A percentile compares a stretch with the other conserved stretches of the same genome.
Evolutionary conservation across 2,329 filamentous ascomycete genomes (phyloP).

Genomic region (Botryotinia globosa): DNA sequence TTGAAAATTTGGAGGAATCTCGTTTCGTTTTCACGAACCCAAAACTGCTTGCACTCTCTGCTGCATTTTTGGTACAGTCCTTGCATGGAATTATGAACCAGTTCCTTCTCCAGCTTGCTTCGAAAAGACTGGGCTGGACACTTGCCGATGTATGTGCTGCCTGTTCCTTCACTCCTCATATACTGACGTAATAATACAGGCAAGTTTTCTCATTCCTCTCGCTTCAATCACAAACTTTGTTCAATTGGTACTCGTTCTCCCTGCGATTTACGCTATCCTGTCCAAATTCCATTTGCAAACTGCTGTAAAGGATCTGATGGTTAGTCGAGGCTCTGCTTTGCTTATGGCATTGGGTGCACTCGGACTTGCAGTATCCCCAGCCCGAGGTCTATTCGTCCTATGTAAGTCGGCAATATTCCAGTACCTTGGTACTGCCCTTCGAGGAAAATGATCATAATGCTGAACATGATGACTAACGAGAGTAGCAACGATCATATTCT

Average conservation of each 20-base stretch:
- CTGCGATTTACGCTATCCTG: constrained; percentile 21
- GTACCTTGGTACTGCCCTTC: too few species aligned
- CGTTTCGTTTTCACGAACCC: constrained; percentile 30
- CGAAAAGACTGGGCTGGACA: constrained; percentile 43
- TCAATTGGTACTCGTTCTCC: constrained; percentile 26
- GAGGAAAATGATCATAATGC: not conserved
- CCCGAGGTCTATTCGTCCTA: constrained; percentile 17
- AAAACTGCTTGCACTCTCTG: constrained; percentile 17
- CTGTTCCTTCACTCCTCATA: not conserved
- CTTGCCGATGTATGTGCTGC: constrained; percentile 42
- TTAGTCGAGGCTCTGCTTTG: constrained; percentile 34
- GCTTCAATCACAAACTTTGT: constrained; percentile 22
- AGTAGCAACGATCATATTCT: constrained; percentile 45
- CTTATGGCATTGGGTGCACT: constrained; percentile 20
- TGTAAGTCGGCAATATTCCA: constrained; percentile 16
- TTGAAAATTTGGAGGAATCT: constrained; percentile 20
- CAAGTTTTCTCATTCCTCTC: constrained; percentile 27
- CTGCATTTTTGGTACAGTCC: constrained; percentile 20
- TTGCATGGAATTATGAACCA: constrained; percentile 26
- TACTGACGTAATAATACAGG: constrained; percentile 17
- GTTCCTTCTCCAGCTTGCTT: constrained; percentile 52
- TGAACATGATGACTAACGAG: not conserved
- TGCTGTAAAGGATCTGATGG: constrained; percentile 27
- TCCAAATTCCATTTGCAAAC: constrained; percentile 13
- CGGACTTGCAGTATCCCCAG: constrained; percentile 19